Base-by-base conservation (phyloP, 2,329 filamentous ascomycete species). In the Sarocladiaceae sp. region DNA sequence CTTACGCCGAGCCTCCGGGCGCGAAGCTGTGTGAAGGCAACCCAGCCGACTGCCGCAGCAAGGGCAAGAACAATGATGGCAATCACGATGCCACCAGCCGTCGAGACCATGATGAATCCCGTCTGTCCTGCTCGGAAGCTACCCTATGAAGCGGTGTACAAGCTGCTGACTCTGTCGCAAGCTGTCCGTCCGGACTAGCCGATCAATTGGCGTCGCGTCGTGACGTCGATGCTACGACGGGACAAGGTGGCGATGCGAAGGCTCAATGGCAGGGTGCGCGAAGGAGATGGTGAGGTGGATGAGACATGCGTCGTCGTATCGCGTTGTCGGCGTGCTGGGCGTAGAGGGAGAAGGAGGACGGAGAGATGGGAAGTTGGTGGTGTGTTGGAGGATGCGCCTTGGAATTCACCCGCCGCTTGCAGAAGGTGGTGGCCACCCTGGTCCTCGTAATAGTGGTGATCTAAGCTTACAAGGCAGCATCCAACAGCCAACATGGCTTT, bases 1-100 rank as follows among this genome's bases (percentile, higher is more conserved):
- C 79, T 59, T 73, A 83, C 80, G 22, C 90, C 90, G 52, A 91
- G 78, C 64, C 83, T 82, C 56, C 84, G 79, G 49, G 89, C 88
- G 61, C 86, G 86, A 60, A 86, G 75, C 63, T 89, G 86, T 26
- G 84, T 83, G 63, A 85, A 91, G 62, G 83, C 69, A 55, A 90
- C 72, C 84, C 86, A 93, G 62, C 78, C 84, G 52, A 78, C 69
- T 53, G 73, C 83, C 23, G 70, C 80, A 52, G 74, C 67, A 52
- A 86, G 55, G 51, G 82, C 63, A 61, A 88, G 66, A 59, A 90
- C 71, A 59, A 90, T 61, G 63, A 93, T 67, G 63, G 90, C 78
- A 64, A 95, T 83, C 66, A 91, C 79, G 71, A 92, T 83, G 57
- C 86, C 79, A 64, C 85, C 84, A 58, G 79, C 75, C 49, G 80